Conservation (phyloP, 805 yeast genomes). For the Starmerella geochares region DNA sequence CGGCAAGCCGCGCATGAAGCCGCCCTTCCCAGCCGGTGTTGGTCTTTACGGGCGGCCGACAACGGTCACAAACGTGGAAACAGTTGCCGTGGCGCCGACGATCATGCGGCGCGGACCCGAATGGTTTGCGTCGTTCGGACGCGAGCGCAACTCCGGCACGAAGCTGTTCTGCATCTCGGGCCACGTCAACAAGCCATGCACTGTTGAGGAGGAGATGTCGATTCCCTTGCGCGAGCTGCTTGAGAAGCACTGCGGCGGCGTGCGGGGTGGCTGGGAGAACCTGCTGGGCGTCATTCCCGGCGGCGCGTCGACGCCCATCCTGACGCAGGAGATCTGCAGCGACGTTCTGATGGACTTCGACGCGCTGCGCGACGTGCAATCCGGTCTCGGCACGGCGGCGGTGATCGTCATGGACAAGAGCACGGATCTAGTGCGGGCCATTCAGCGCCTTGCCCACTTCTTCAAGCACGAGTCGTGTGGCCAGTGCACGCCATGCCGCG, state of each 20-base stretch:
- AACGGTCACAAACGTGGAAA: slow-evolving; percentile 84
- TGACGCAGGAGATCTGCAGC: slow-evolving; percentile 58
- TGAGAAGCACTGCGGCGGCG: slow-evolving; percentile 85
- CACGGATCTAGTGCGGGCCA: slow-evolving; percentile 75
- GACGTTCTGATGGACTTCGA: slow-evolving; percentile 78
- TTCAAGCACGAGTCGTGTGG: slow-evolving; percentile 91
- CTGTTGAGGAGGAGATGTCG: slow-evolving; percentile 90
- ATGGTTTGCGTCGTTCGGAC: slow-evolving; percentile 77
- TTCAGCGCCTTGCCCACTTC: slow-evolving; percentile 73
- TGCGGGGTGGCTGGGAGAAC: slow-evolving; percentile 89
- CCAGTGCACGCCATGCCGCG: slow-evolving; percentile 91
- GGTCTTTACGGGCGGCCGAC: slow-evolving; percentile 86
- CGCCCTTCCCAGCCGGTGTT: slow-evolving; percentile 91
- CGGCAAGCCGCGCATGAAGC: slow-evolving; percentile 87
- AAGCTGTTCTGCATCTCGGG: slow-evolving; percentile 82
- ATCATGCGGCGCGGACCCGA: slow-evolving; percentile 80
- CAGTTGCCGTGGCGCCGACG: slow-evolving; percentile 83
- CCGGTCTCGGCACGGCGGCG: slow-evolving; percentile 88
- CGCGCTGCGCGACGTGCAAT: slow-evolving; percentile 72
- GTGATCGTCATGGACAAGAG: slow-evolving; percentile 84
- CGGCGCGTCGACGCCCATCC: slow-evolving; percentile 76
- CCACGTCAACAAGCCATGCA: slow-evolving; percentile 84
- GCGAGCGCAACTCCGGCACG: slow-evolving; percentile 76
- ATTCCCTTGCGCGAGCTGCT: slow-evolving; percentile 72
- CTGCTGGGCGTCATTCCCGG: slow-evolving; percentile 81